Base-by-base conservation (phyloP, 352 stramenopile genomes). In the Aphanomyces euteiches region DNA sequence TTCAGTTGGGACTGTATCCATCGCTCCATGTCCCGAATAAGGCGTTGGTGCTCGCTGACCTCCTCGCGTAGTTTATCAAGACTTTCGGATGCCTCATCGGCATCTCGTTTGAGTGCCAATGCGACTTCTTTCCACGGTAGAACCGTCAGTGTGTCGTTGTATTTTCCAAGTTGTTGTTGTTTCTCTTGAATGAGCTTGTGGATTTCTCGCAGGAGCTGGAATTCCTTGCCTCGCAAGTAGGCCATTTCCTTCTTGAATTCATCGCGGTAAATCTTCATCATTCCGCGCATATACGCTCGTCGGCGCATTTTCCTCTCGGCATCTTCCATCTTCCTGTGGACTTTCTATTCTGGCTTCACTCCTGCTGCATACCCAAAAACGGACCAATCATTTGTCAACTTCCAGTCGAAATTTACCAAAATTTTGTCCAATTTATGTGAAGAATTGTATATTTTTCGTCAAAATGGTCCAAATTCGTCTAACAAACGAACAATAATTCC, bases 221-320 rank as follows among this genome's bases (percentile, higher is more conserved):
- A 13, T 10, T 36, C 15, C 21, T 58, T 58, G 50, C 50, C 36
- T 17, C 15, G 50, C 7, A 58, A 19, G 50, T 58, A 58, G 8
- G 50, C 50, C 15, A 19, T 19, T 19, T 58, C 50, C 50, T 19
- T 19, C 50, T 58, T 58, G 15, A 36, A 19, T 36, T 58, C 50
- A 10, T 58, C 50, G 50, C 50, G 50, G 50, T 58, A 58, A 1
- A 58, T 58, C 50, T 36, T 58, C 50, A 36, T 58, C 50, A 58
- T 58, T 17, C 36, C 36, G 15, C 21, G 15, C 15, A 19, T 36
- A 36, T 58, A 58, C 15, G 15, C 21, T 17, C 50, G 50, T 7
- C 50, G 50, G 36, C 50, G 50, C 17, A 58, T 8, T 21, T 58
- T 58, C 50, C 36, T 58, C 50, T 58, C 50, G 7, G 43, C 17